Evolutionary conservation across 176 grass and related monocot genomes (phyloP), one percentile per base, ranked within the genome.

Genomic region (Musa acuminata): DNA sequence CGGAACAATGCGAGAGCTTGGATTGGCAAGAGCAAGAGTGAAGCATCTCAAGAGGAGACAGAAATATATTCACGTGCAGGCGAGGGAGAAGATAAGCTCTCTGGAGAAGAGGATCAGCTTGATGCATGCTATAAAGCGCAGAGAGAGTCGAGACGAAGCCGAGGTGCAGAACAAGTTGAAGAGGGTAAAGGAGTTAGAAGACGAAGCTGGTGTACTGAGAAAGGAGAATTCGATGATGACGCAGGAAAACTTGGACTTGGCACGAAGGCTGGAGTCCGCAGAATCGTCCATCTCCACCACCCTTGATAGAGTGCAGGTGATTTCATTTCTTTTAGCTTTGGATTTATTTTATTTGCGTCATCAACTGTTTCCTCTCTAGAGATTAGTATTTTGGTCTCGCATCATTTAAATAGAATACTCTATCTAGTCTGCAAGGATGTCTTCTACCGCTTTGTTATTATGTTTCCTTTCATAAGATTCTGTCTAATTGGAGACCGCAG

Each of bases 241-340:
- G 81, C 80, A 85, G 75, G 86, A 87, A 66, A 99, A 89, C 19
- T 26, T 77, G 55, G 88, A 88, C 62, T 86, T 99, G 49, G 83
- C 82, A 3, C 82, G 76, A 23, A 73, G 72, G 62, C 12, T 94
- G 51, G 88, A 89, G 73, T 83, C 79, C 52, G 84, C 83, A 5
- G 35, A 92, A 67, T 64, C 77, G 3, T 57, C 55, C 1, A 74
- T 78, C 78, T 13, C 64, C 11, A 77, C 83, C 13, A 49, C 79
- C 53, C 60, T 26, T 60, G 68, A 77, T 3, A 59, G 55, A 17
- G 69, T 19, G 63, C 50, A 91, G 90, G 90, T 91, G 87, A 84
- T 13, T 10, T 20, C 29, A 6, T 0, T 43, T 5, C 5, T 43
- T 6, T 43, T 43, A 24, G 3, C 35, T 43, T 43, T 43, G 35